Base-by-base conservation (phyloP, 108 stramenopile genomes). In the Chaetoceros muelleri region DNA sequence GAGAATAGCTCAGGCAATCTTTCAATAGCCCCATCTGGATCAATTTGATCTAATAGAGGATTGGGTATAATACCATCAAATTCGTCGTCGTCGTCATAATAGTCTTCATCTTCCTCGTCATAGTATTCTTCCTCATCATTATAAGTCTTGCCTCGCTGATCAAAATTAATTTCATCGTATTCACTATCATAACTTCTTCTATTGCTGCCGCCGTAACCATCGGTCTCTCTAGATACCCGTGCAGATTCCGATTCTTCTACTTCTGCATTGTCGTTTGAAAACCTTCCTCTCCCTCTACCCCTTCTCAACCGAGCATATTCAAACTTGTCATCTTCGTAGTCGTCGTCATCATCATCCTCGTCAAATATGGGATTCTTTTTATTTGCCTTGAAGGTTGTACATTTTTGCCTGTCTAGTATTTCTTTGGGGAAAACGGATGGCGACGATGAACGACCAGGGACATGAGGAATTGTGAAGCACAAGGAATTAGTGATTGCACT, bases 1-100 rank as follows among this genome's bases (percentile, higher is more conserved):
- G 51, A 24, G 2, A 64, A 61, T 0, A 81, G 56, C 46, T 81
- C 80, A 40, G 70, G 67, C 44, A 81, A 70, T 48, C 75, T 72
- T 46, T 76, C 72, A 10, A 62, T 64, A 1, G 75, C 65, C n/a
- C 80, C 80, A 55, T 81, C 75, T 20, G 80, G 80, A 66, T 81
- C 80, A 25, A 81, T 74, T 18, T 46, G 53, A 66, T 81, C 80
- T 24, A 81, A 53, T 19, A 74, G 31, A 17, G 75, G 66, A 71
- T 81, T 81, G 20, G 73, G 73, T 46, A 81, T 74, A 0, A 80
- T 20, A 19, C 60, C 69, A 49, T 74, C 72, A 21, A 54, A 54
- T 52, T 72, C 69, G 8, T 67, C 27, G n/a, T 60, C 74, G 40
- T 65, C 66, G 3, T 65, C 52, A 44, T 75, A 68, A 13, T 73